phyloP scores from a whole-genome alignment of 805 yeast species.

The Wickerhamomyces silvicola region DNA sequence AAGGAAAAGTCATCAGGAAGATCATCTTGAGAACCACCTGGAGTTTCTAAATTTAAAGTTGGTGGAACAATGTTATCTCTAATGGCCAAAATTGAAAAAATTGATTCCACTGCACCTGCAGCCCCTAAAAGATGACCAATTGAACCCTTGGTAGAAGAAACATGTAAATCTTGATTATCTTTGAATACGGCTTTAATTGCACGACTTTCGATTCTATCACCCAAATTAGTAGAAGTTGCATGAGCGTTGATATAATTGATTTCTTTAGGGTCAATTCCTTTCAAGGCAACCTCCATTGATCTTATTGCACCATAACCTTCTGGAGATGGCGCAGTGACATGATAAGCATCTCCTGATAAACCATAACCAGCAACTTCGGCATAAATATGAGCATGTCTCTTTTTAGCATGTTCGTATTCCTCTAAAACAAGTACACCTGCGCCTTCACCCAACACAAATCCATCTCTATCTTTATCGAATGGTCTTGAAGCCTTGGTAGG shows the following conservation, averaged over 20 bases:
- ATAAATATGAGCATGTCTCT: constrained; percentile 59
- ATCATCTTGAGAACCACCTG: constrained; percentile 45
- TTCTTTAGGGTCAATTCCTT: constrained; percentile 35
- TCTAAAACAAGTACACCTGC: constrained; percentile 78
- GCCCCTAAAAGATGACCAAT: constrained; percentile 95
- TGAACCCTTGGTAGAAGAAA: constrained; percentile 86
- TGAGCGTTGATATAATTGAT: constrained; percentile 89
- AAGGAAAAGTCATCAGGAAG: constrained; percentile 35
- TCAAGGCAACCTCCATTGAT: constrained; percentile 75
- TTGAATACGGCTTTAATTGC: constrained; percentile 60
- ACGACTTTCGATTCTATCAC: constrained; percentile 80
- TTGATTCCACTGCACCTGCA: constrained; percentile 90
- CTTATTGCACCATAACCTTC: constrained; percentile 79
- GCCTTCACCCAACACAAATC: constrained; percentile 94
- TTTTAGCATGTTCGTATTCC: constrained; percentile 64
- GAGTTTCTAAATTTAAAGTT: constrained; percentile 59
- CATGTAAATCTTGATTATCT: constrained; percentile 32
- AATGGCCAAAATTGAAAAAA: constrained; percentile 68
- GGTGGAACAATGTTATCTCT: constrained; percentile 61
- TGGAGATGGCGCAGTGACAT: constrained; percentile 85
- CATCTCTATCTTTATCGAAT: constrained; percentile 70
- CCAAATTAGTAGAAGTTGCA: constrained; percentile 88
- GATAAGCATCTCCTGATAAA: constrained; percentile 83
- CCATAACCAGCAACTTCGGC: constrained; percentile 90
- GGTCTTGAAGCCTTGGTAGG: constrained; percentile 78